A percentile compares a stretch with the other conserved stretches of the same genome.
Conservation (phyloP, 2,329 filamentous ascomycete genomes). For the Aureobasidium vineae region DNA sequence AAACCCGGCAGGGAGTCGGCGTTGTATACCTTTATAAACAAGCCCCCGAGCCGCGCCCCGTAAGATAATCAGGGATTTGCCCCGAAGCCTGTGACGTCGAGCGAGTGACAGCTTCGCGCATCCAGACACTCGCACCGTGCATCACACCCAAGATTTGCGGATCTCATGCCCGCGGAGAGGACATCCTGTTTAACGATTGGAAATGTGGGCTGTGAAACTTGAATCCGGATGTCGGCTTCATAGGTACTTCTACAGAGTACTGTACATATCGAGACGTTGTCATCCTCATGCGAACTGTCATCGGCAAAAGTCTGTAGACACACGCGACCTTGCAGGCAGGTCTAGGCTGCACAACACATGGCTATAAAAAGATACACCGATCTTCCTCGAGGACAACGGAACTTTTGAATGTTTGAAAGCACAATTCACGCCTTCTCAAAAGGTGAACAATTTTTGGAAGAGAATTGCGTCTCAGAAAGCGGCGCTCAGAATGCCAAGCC, state of each 20-base stretch:
- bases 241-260: neutral
- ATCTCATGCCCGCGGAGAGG: slow-evolving; percentile 1
- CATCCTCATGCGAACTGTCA: neutral
- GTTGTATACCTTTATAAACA: slow-evolving; percentile 2
- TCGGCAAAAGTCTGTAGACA: neutral
- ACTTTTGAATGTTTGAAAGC: neutral
- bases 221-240: neutral
- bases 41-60: slow-evolving; percentile 1
- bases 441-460: neutral
- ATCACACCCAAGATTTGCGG: neutral
- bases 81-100: neutral
- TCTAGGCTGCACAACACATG: neutral
- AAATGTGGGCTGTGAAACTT: slow-evolving; percentile 6
- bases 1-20: neutral
- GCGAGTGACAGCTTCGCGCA: neutral
- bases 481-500: neutral
- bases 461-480: neutral
- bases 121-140: neutral
- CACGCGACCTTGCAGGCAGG: neutral
- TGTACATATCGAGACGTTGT: neutral
- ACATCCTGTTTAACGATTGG: neutral
- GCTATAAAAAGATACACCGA: neutral
- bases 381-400: neutral
- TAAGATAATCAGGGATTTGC: slow-evolving; percentile 11
- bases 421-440: neutral